Conservation (phyloP, 805 yeast species). For the Metschnikowia corniflorae region DNA sequence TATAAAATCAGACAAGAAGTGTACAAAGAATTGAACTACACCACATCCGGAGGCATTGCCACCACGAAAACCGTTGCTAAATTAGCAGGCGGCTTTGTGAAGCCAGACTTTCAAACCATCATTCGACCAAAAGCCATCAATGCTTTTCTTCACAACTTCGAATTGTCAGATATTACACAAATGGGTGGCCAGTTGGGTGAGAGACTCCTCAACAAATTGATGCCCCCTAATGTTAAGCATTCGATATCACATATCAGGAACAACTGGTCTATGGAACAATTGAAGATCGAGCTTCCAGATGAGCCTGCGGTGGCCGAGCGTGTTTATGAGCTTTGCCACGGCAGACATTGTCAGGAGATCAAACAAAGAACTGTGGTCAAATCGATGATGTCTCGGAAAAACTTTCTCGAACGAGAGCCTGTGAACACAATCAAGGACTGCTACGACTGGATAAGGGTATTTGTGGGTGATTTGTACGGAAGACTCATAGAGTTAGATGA, state of each 20-base stretch:
- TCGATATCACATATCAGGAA: conserved; percentile 49
- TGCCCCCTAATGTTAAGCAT: conserved; percentile 45
- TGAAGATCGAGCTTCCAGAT: conserved; percentile 24
- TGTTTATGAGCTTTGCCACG: conserved; percentile 62
- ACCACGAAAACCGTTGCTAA: conserved; percentile 77
- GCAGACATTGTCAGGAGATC: conserved; percentile 54
- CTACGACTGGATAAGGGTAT: conserved; percentile 76
- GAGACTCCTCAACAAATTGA: conserved; percentile 45
- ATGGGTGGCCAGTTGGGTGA: conserved; percentile 89
- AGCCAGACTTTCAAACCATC: conserved; percentile 85
- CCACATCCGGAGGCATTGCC: conserved; percentile 87
- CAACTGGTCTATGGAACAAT: conserved; percentile 33
- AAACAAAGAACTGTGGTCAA: conserved; percentile 60
- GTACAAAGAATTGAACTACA: conserved; percentile 59
- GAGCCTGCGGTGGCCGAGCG: conserved; percentile 51
- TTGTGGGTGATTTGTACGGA: conserved; percentile 70
- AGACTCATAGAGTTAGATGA: conserved; percentile 73
- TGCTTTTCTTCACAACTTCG: conserved; percentile 56
- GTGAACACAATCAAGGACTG: conserved; percentile 56
- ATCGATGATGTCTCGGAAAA: conserved; percentile 87
- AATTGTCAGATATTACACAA: conserved; percentile 77
- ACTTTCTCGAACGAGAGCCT: conserved; percentile 55
- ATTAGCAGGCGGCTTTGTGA: conserved; percentile 77
- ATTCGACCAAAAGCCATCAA: conserved; percentile 48
- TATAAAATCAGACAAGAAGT: conserved; percentile 52